These are phyloP conservation scores for Hymenoscyphus linearis DNA, from an alignment of 2,329 filamentous ascomycete species.

Conservation along the genomic window DNA sequence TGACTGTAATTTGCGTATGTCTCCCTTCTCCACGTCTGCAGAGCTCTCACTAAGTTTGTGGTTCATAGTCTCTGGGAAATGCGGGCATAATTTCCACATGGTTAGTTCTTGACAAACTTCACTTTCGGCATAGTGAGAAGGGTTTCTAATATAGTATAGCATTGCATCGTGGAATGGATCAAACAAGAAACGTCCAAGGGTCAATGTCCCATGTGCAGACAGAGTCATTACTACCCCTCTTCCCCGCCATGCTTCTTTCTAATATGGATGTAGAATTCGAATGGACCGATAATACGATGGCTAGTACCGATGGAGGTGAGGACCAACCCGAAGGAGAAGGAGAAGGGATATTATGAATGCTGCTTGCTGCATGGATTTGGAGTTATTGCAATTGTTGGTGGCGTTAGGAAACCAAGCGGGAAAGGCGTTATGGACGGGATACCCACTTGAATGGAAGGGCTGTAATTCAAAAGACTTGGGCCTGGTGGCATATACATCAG, in stretches of 20 bases:
- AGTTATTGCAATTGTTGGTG: not conserved
- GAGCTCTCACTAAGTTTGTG: not conserved
- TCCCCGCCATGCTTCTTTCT: not conserved
- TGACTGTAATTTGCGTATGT: constrained; percentile 83
- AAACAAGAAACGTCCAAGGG: constrained; percentile 90
- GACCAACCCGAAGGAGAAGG: too few relatives aligned
- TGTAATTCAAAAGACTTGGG: not conserved
- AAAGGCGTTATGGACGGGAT: not conserved
- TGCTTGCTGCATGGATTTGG: not conserved
- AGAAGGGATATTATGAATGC: not conserved
- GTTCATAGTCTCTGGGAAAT: constrained; percentile 79
- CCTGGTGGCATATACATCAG: not conserved
- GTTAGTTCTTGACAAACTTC: constrained; percentile 41
- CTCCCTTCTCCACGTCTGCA: not conserved
- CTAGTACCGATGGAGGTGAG: not conserved
- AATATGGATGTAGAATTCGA: constrained; percentile 41
- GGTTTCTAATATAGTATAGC: constrained; percentile 44
- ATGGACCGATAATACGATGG: constrained; percentile 34
- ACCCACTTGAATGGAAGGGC: not conserved
- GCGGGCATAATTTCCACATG: constrained; percentile 97
- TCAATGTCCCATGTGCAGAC: constrained; percentile 95
- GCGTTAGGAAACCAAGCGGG: not conserved
- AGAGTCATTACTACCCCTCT: constrained; percentile 55
- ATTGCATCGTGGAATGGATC: constrained; percentile 95
- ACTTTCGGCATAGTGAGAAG: not conserved